Base-by-base conservation (phyloP, 805 yeast genomes). In the Saccharomycopsis fibuligera region DNA sequence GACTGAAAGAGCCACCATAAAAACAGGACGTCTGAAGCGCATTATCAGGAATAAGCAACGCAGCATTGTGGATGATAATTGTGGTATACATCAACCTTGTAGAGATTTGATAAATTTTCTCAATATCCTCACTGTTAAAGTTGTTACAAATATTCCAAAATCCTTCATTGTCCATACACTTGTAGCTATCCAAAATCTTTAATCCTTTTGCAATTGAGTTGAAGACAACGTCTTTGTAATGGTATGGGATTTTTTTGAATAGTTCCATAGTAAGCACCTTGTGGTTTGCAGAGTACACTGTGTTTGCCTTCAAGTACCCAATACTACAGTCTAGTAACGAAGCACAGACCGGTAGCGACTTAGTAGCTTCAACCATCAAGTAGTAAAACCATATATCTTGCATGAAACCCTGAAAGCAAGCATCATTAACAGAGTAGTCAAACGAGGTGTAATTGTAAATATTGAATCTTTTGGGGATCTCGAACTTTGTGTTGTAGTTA, bases 381-480 rank as follows among this genome's bases (percentile, higher is more conserved):
- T 17, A 38, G 25, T 38, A 17, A 16, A 38, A 38, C 41, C 41
- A 38, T 9, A 17, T 6, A 9, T 38, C 41, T n/a, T 16, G 27
- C n/a, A 8, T 16, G 19, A 5, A 8, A 19, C 8, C 23, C 19
- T 38, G 41, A 17, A 8, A 16, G 10, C 25, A 21, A 17, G 27
- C n/a, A 21, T 38, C 27, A 10, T 38, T 38, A 9, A 38, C 17
- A 38, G 41, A 38, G 17, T 17, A 38, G n/a, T 38, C 41, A 38
- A 38, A 38, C 5, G 25, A 10, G 6, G 41, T 38, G 41, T 38
- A 12, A 21, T 38, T 38, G 25, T 38, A 21, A 21, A 8, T 17
- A 12, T 6, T 21, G n/a, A 38, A 17, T 21, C 41, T n/a, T n/a
- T n/a, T n/a, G 24, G 10, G 31, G 31, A 27, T 12, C 31, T 27